Percentiles rank a stretch among this genome's conserved stretches.
Conservation (phyloP, 2,329 filamentous ascomycete species). For the Lasiodiplodia sp. region DNA sequence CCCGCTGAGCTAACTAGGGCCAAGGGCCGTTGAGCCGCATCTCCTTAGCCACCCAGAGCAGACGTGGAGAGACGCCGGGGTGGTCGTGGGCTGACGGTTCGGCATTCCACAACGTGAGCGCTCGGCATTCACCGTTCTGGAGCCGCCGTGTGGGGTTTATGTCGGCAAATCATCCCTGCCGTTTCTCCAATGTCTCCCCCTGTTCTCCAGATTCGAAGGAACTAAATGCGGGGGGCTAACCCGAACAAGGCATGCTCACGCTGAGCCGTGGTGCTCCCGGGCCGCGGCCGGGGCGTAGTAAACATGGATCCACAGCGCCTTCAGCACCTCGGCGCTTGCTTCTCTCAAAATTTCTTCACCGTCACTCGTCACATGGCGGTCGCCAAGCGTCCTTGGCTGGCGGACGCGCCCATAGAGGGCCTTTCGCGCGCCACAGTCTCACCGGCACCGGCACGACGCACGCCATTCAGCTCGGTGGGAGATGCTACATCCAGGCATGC, state of each 20-base stretch:
- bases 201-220: conserved; percentile 23
- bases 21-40: conserved; percentile 3
- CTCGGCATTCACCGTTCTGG: conserved; percentile 15
- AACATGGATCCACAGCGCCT: conserved; percentile 7
- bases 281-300: not conserved
- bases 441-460: conserved; percentile 11
- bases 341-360: conserved; percentile 11
- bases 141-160: conserved; percentile 8
- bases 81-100: conserved; percentile 13
- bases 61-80: conserved; percentile 5
- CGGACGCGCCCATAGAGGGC: conserved; percentile 15
- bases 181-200: conserved; percentile 1
- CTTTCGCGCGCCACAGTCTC: conserved; percentile 1
- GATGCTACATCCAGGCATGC: not conserved
- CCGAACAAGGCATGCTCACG: not conserved
- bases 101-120: conserved; percentile 21
- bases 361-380: conserved; percentile 20
- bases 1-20: not conserved
- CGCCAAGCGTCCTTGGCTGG: conserved; percentile 18
- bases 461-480: conserved; percentile 8
- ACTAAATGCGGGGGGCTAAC: conserved; percentile 22
- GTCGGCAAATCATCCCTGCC: conserved; percentile 4
- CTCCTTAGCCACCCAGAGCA: not conserved
- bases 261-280: not conserved
- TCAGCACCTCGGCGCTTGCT: conserved; percentile 4